Evolutionary conservation across 2,329 filamentous ascomycete genomes (phyloP).

Genomic region (Cylindrodendrum hubeiense): DNA sequence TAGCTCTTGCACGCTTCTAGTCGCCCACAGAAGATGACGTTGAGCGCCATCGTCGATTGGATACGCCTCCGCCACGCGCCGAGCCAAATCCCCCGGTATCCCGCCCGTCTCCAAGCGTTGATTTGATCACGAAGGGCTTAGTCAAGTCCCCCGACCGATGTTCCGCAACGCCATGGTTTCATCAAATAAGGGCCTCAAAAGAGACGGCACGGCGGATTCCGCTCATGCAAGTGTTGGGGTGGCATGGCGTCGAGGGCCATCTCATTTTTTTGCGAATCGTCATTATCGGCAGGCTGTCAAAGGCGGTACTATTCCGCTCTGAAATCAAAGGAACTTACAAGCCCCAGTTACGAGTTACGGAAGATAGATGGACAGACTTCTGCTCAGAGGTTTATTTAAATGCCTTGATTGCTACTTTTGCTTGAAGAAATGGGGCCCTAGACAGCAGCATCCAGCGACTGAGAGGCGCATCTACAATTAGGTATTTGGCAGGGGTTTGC

Average conservation of each 20-base stretch:
- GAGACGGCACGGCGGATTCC: neutral
- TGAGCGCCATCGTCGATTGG: conserved; percentile 16
- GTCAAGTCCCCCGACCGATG: neutral
- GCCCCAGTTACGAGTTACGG: neutral
- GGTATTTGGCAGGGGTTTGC: neutral
- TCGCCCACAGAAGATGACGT: conserved; percentile 33
- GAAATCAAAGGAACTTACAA: neutral
- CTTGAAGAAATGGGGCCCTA: neutral
- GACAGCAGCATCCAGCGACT: neutral
- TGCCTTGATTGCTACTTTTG: neutral
- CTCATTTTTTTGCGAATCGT: neutral
- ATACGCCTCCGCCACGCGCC: neutral
- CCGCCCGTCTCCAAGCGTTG: neutral
- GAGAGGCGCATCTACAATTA: neutral
- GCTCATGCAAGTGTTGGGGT: neutral
- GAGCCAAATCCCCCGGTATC: neutral
- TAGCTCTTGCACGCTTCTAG: conserved; percentile 5
- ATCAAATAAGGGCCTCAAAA: neutral
- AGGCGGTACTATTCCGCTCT: neutral
- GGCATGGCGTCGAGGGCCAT: neutral
- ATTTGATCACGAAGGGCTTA: neutral
- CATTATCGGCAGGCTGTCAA: neutral
- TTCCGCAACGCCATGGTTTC: neutral
- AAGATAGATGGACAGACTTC: neutral
- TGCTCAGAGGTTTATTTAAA: neutral